These are phyloP conservation scores for Allium sativum DNA, from an alignment of 106 monocot genomes.

Conservation along the genomic window DNA sequence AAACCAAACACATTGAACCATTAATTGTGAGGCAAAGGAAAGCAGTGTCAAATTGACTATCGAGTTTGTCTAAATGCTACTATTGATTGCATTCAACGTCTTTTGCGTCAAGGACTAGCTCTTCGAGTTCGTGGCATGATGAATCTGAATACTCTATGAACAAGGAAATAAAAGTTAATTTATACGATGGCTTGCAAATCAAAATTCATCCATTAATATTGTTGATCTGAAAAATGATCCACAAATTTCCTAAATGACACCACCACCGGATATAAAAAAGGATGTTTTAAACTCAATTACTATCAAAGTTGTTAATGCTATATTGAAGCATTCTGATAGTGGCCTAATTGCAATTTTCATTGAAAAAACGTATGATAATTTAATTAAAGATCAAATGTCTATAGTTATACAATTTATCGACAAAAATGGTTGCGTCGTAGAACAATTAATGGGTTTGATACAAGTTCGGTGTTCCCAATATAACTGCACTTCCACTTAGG, in stretches of 20 bases:
- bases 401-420: neutral
- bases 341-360: neutral
- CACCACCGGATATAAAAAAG: neutral
- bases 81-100: neutral
- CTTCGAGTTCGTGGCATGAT: constrained; percentile 3
- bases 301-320: no score
- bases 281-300: neutral
- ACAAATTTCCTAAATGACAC: neutral
- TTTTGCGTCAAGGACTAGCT: neutral
- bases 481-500: neutral
- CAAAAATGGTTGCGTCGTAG: no score
- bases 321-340: no score
- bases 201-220: neutral
- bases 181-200: neutral
- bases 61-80: neutral
- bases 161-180: neutral
- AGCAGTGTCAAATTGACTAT: neutral
- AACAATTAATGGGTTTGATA: neutral
- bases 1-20: neutral
- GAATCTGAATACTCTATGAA: neutral
- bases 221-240: neutral
- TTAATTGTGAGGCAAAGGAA: neutral
- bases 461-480: neutral
- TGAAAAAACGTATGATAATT: neutral
- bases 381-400: no score